Evolutionary conservation across 306 rosid genomes (phyloP), one percentile per base, ranked within the genome.

Genomic region (Corylus heterophylla): DNA sequence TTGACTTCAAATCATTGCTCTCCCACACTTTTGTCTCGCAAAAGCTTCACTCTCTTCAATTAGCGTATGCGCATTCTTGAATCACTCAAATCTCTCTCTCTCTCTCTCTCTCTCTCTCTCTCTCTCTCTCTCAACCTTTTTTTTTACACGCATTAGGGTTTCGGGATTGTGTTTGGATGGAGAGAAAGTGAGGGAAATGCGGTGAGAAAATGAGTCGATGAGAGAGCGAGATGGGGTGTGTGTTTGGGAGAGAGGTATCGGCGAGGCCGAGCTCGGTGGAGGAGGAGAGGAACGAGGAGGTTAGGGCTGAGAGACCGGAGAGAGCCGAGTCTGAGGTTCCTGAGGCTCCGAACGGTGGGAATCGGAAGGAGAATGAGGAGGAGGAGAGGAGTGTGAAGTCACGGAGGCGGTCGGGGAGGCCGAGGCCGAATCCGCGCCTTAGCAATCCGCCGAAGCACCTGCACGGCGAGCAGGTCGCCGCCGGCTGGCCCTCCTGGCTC

Each of bases 401-500:
- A 22, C 80, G 89, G 81, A 84, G 90, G 84, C 87, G 93, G 80
- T 88, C 96, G 69, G 84, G 93, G 13, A 73, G 66, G 66, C 25
- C 51, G 25, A 86, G 85, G 93, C 91, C 98, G 42, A 96, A 96
- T 90, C 99, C 97, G 56, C 85, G 99, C 86, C 74, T 83, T 82
- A 90, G 99, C 77, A 93, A 93, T 81, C 96, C 89, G 17, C 91
- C 98, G 54, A 91, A 90, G 81, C 81, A 95, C 73, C 84, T 95
- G 71, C 93, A 89, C 58, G 99, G 99, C 25, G 98, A 96, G 90
- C 99, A 91, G 85, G 96, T 96, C n/a, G 98, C 99, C 4, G 98
- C 99, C 29, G 99, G 99, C 0, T 95, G 99, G 99, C 99, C 99
- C 4, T 86, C 97, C 84, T 96, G 99, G 99, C 92, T 96, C 76